Evolutionary conservation across 1,139 yeast species (phyloP), one percentile per base, ranked within the genome.

Genomic region (Zygosaccharomyces sapae): DNA sequence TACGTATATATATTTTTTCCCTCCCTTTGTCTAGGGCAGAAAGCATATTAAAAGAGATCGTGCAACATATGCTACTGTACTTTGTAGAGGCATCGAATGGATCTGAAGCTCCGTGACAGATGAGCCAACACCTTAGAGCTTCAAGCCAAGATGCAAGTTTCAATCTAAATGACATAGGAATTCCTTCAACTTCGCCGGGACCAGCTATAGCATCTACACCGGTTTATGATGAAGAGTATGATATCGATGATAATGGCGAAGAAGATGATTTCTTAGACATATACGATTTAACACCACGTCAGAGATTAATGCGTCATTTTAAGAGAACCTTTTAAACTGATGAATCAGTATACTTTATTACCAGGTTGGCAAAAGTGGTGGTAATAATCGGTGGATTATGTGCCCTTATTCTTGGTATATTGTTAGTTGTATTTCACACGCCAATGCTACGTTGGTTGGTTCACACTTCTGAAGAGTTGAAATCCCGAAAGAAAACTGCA

Each of bases 361-460:
- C 55, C 61, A 8, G 34, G 37, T 16, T 57, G 64, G 62, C 65
- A 65, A 40, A 49, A 56, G 43, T 30, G 48, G 4, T 53, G 18
- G 38, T 60, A 3, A 24, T 46, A 3, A 13, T 56, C 3, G 44
- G 53, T 9, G 63, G 59, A 1, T 45, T 53, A 7, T 36, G 57
- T 25, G 62, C 56, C 9, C 39, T 55, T 13, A 43, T 57, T 5
- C 43, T 63, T 1, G 70, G 69, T 1, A 44, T 74, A 2, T 37
- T 72, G 13, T 62, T 71, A 37, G 45, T 80, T 20, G 63, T 79
- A 2, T 80, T 76, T 68, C 84, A 80, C 60, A 67, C 71, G 13
- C 61, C 61, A 25, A 61, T 82, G 36, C 66, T 82, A 36, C 65
- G 68, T 9, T 55, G 69, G 37, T 61, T 81, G 46, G 75, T 77